Base-by-base conservation (phyloP, 345 rosid genomes). In the Eucalyptus tenuipes region DNA sequence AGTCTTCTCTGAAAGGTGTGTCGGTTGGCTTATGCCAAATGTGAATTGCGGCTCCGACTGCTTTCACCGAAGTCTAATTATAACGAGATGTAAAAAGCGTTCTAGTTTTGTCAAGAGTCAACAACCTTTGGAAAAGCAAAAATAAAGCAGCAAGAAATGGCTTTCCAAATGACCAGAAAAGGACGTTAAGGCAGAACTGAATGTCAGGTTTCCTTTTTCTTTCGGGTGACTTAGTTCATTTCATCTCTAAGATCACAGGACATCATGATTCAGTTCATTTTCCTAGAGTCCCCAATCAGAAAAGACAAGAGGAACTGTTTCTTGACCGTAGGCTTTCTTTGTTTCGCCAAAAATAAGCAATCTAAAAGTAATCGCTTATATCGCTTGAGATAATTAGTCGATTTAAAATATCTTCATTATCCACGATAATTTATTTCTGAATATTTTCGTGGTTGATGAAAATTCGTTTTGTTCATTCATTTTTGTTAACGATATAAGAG, bases 341-440 rank as follows among this genome's bases (percentile, higher is more conserved):
- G 6, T 55, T 55, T 1, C 4, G 12, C 12, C 3, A 22, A 55
- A 55, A 55, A 55, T 9, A 24, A 55, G 0, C 0, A 55, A 22
- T 20, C 6, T 55, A 52, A 52, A 55, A 55, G 27, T 22, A 24
- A 55, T 55, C 5, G 1, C 5, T 55, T 55, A 8, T 55, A 55
- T 55, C 1, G 5, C 27, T 53, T 22, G 0, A 55, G 12, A 20
- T 53, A 55, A 55, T 55, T 55, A 55, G 27, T 55, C 5, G 3
- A 55, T 53, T 53, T 53, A 53, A 53, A 53, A 53, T 53, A 2
- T 8, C 22, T 8, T 55, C 61, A 22, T 55, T 55, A 55, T 55
- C 6, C 13, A 55, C 2, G 0, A 9, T 20, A 53, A 55, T 55
- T 55, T 55, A 4, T 55, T 22, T 55, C 0, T 22, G 13, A 22